These are phyloP conservation scores for Pseudopyrenochaeta lycopersici DNA, from an alignment of 2,329 filamentous ascomycete species.

Conservation along the genomic window DNA sequence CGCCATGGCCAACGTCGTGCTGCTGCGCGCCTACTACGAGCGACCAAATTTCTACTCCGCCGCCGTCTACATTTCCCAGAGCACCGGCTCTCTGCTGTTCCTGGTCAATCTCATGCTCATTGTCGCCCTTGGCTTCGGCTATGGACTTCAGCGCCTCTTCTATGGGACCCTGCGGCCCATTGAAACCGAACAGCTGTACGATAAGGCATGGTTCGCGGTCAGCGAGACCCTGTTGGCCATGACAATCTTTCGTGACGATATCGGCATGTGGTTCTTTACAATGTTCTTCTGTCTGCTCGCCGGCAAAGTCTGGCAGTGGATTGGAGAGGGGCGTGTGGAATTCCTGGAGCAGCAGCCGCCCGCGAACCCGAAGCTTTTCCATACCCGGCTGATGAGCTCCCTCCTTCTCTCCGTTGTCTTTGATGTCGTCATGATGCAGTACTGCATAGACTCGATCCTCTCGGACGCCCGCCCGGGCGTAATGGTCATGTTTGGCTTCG, in stretches of 20 bases:
- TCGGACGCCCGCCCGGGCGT: conserved; percentile 92
- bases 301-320: conserved; percentile 98
- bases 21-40: conserved; percentile 91
- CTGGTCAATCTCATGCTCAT: conserved; percentile 91
- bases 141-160: conserved; percentile 86
- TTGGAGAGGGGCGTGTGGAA: conserved; percentile 93
- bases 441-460: conserved; percentile 83
- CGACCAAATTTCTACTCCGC: conserved; percentile 98
- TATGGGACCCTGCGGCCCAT: conserved; percentile 90
- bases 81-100: conserved; percentile 94
- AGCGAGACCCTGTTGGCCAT: conserved; percentile 97
- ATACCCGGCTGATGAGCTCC: conserved; percentile 80
- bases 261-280: conserved; percentile 91
- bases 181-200: conserved; percentile 96
- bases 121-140: conserved; percentile 80
- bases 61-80: conserved; percentile 95
- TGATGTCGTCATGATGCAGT: conserved; percentile 80
- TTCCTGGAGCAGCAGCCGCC: conserved; percentile 95
- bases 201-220: conserved; percentile 97
- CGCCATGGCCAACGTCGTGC: conserved; percentile 81
- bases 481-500: conserved; percentile 99
- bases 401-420: conserved; percentile 81
- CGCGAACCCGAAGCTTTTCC: conserved; percentile 86
- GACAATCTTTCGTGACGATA: conserved; percentile 96
- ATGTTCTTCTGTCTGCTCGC: conserved; percentile 96